Evolutionary conservation across 768 basidiomycete species (phyloP).

Genomic region (Tricholoma terreum): DNA sequence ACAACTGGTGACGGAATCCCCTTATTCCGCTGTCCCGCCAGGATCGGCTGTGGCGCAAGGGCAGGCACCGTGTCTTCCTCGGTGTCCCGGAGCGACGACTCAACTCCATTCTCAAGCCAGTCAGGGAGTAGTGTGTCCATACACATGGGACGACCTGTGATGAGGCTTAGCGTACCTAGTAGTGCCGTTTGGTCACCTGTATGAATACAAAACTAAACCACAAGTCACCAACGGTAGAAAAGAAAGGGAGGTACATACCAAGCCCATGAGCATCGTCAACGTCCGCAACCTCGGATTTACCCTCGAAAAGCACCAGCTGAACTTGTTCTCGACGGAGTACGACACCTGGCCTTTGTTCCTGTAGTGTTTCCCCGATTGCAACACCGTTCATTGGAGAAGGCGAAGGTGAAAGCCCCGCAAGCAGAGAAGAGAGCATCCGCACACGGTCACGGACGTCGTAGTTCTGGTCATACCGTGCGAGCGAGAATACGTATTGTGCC

Average conservation of each 20-base stretch:
- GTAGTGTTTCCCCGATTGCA: neutral
- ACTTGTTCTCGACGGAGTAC: slow-evolving; percentile 82
- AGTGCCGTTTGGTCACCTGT: slow-evolving; percentile 38
- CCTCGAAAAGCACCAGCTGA: slow-evolving; percentile 72
- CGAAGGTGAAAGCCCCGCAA: slow-evolving; percentile 46
- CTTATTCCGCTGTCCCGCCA: slow-evolving; percentile 18
- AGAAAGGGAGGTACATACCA: neutral
- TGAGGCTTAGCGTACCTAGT: slow-evolving; percentile 65
- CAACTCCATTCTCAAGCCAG: slow-evolving; percentile 87
- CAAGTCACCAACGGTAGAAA: neutral
- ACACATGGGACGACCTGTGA: slow-evolving; percentile 54
- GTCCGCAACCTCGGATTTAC: slow-evolving; percentile 52
- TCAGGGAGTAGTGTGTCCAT: slow-evolving; percentile 63
- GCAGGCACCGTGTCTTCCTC: slow-evolving; percentile 47
- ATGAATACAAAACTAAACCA: neutral
- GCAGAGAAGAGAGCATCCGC: slow-evolving; percentile 71
- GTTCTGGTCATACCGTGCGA: slow-evolving; percentile 84
- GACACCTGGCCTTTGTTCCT: slow-evolving; percentile 52
- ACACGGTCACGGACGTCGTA: slow-evolving; percentile 92
- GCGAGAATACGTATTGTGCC: slow-evolving; percentile 68
- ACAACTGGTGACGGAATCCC: slow-evolving; percentile 46
- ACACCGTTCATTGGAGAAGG: slow-evolving; percentile 34
- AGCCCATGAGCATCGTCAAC: slow-evolving; percentile 13
- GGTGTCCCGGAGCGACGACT: slow-evolving; percentile 68
- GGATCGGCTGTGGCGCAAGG: slow-evolving; percentile 17